Evolutionary conservation across 106 monocot genomes (phyloP).

Genomic region (Acorus calamus): DNA sequence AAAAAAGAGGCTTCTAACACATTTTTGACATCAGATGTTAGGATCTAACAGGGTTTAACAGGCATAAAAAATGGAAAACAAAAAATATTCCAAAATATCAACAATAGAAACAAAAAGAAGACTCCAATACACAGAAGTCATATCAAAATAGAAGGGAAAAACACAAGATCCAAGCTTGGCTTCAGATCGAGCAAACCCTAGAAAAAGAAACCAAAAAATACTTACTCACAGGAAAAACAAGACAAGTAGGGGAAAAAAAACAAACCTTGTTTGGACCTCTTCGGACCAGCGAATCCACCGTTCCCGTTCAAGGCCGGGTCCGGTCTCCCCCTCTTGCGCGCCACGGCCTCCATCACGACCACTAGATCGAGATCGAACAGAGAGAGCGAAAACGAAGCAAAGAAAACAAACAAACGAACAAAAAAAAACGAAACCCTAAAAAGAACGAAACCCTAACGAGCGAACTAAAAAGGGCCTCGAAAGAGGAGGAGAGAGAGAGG

Average conservation of each 20-base stretch:
- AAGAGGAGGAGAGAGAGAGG: neutral
- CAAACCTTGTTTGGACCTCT: conserved; percentile 29
- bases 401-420: neutral
- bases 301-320: conserved; percentile 16
- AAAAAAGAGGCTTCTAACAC: too few species aligned
- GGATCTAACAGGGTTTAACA: too few species aligned
- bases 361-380: neutral
- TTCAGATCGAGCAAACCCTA: too few species aligned
- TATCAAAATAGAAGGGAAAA: too few species aligned
- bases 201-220: neutral
- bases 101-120: too few species aligned
- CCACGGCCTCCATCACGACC: conserved; percentile 8
- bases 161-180: too few species aligned
- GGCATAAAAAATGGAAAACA: too few species aligned
- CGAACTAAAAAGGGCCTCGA: conserved; percentile 1
- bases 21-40: too few species aligned
- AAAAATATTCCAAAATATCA: too few species aligned
- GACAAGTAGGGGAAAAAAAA: neutral
- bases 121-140: too few species aligned
- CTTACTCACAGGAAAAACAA: too few species aligned
- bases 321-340: conserved; percentile 28
- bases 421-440: neutral
- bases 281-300: conserved; percentile 6
- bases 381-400: neutral
- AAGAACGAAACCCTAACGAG: conserved; percentile 19